These are phyloP conservation scores for Sugiyamaella paludigena DNA, from an alignment of 1,139 yeast genomes.

Conservation along the genomic window DNA sequence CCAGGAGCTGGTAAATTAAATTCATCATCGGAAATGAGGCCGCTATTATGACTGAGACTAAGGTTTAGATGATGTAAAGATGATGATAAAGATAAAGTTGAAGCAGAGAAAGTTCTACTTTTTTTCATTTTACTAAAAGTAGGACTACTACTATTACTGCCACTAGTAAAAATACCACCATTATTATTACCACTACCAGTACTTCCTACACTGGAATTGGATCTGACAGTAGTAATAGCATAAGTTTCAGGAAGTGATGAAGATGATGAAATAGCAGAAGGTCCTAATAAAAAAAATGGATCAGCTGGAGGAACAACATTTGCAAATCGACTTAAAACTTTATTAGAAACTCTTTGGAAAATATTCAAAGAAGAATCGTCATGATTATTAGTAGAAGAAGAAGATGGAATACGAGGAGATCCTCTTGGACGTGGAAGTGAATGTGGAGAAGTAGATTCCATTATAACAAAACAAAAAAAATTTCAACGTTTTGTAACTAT, in stretches of 20 bases:
- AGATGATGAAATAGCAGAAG: slow-evolving; percentile 2
- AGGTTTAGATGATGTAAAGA: slow-evolving; percentile 3
- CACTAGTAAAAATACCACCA: slow-evolving; percentile 1
- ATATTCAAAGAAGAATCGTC: slow-evolving; percentile 10
- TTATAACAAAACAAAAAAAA: no score
- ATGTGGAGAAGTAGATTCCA: no score
- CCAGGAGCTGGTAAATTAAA: slow-evolving; percentile 19
- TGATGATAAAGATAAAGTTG: slow-evolving; percentile 12
- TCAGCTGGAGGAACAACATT: slow-evolving; percentile 13
- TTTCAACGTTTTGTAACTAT: no score
- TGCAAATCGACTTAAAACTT: slow-evolving; percentile 10
- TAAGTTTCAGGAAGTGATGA: slow-evolving; percentile 2
- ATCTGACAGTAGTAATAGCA: slow-evolving; percentile 3
- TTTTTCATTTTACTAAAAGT: background rate
- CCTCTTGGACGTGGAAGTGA: background rate
- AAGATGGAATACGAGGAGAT: slow-evolving; percentile 3
- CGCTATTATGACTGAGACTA: slow-evolving; percentile 1
- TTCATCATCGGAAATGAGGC: slow-evolving; percentile 17
- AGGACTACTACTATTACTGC: background rate
- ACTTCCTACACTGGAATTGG: slow-evolving; percentile 4
- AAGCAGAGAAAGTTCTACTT: slow-evolving; percentile 23
- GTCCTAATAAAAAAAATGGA: slow-evolving; percentile 2
- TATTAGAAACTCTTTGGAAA: slow-evolving; percentile 15
- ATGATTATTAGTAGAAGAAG: background rate
- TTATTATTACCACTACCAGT: background rate